Evolutionary conservation across 2,329 filamentous ascomycete genomes (phyloP), one percentile per base, ranked within the genome.

Genomic region (Thielaviopsis musarum): DNA sequence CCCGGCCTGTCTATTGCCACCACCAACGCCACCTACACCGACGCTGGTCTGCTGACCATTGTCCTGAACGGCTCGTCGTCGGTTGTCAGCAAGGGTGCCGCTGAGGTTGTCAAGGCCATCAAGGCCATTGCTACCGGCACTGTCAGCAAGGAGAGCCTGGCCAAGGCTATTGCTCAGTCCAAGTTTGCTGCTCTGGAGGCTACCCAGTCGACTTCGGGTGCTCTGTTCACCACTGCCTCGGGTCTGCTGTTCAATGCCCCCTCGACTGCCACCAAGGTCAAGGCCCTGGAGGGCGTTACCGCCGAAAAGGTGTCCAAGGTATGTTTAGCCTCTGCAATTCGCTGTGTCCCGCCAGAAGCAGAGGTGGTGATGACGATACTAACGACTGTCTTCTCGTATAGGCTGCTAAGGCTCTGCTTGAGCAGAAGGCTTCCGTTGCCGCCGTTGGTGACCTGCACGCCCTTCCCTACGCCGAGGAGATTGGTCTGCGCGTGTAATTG

Each of bases 101-200:
- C 83, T 71, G 85, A 85, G 69, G 82, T 88, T 48, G 87, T 91
- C 66, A 87, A 91, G 71, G 81, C 84, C 52, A 77, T 98, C 66
- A 88, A 95, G 81, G 82, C 81, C 72, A 79, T 95, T 65, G 84
- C 88, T 15, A 80, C 82, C 58, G 88, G 88, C 65, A 76, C 84
- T 59, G 79, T 93, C 66, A 81, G 79, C 72, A 85, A 87, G 70
- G 93, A 98, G 73, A 86, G 93, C 63, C 79, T 97, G 70, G 82
- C 84, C 72, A 97, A 96, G 80, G 93, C 93, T 57, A 82, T 91
- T 70, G 88, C 91, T 62, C 84, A 87, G 68, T 93, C 93, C 69
- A 97, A 95, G 75, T 98, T 95, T 75, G 84, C 87, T 70, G 85
- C 89, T 65, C 79, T 97, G 59, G 88, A 94, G 69, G 80, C 83